Evolutionary conservation across 441 rosid genomes (phyloP), one percentile per base, ranked within the genome.

Genomic region (Adansonia rubrostipa): DNA sequence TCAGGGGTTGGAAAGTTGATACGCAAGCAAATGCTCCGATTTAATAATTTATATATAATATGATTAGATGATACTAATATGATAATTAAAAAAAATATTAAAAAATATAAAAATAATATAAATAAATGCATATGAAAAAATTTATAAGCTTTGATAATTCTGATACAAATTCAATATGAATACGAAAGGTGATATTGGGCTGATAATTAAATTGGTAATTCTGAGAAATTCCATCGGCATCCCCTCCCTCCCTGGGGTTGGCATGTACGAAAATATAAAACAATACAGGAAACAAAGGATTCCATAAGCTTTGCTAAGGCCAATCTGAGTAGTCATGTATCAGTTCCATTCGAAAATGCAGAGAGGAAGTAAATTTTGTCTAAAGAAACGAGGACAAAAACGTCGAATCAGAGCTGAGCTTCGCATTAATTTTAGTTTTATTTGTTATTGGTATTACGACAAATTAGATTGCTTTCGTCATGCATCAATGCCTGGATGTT

Each of bases 401-500:
- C 45, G 63, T 33, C 33, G 54, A 54, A 36, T 56, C 28, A 17
- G 9, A 9, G 50, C 50, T 71, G 48, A 54, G 28, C n/a, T 9
- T 5, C 28, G 24, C 63, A 72, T 72, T 54, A 4, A 71, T 15
- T 70, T 24, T 24, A 0, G 28, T 24, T 19, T 14, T 24, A 24
- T 60, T 48, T 8, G 6, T 14, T 28, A 2, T 10, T 6, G 13
- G 7, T 36, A 54, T 57, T 5, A 6, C 9, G 28, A 7, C 61
- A 53, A 72, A 54, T 54, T 72, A 9, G 75, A 72, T 72, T 72
- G 75, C 63, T 54, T 72, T 72, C 75, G 63, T 72, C 63, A 72
- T 53, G 74, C 60, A 71, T 51, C 20, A 33, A 71, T 53, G 14
- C 75, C 62, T 53, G 28, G 24, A 56, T 6, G 22, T 33, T 71